These are phyloP conservation scores for Lactarius indigo DNA, from an alignment of 768 basidiomycete genomes.

Conservation along the genomic window DNA sequence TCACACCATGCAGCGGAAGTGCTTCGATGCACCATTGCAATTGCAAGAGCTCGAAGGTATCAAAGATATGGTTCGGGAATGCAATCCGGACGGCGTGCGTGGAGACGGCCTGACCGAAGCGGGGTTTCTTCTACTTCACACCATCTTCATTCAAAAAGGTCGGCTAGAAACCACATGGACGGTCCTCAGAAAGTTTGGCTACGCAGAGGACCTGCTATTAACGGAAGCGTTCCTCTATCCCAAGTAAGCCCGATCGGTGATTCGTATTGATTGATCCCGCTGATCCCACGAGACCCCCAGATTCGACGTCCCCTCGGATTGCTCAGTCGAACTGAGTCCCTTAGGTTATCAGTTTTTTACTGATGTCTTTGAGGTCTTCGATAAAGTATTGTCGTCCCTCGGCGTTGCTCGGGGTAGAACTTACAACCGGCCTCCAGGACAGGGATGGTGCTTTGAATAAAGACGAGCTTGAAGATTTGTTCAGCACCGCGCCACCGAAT, in stretches of 20 bases:
- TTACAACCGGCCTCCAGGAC: constrained; percentile 50
- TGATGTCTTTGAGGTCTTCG: constrained; percentile 92
- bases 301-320: constrained; percentile 91
- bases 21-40: constrained; percentile 91
- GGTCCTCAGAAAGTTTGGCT: constrained; percentile 90
- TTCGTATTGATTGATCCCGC: constrained; percentile 24
- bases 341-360: constrained; percentile 96
- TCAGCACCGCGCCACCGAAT: constrained; percentile 85
- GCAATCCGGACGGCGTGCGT: constrained; percentile 70
- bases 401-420: not conserved
- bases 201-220: constrained; percentile 89
- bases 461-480: constrained; percentile 79
- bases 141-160: constrained; percentile 94
- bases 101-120: constrained; percentile 84
- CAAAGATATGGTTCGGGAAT: constrained; percentile 81
- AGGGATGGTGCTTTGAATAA: constrained; percentile 90
- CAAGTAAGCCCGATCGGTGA: constrained; percentile 51
- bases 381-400: constrained; percentile 57
- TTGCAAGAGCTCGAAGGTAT: constrained; percentile 95
- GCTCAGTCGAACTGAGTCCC: constrained; percentile 93
- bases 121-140: constrained; percentile 93
- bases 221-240: constrained; percentile 86
- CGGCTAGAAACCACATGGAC: constrained; percentile 98
- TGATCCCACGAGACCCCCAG: constrained; percentile 38
- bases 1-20: constrained; percentile 64